These are phyloP conservation scores for Orbilia quercus DNA, from an alignment of 2,329 filamentous ascomycete genomes.

Conservation along the genomic window DNA sequence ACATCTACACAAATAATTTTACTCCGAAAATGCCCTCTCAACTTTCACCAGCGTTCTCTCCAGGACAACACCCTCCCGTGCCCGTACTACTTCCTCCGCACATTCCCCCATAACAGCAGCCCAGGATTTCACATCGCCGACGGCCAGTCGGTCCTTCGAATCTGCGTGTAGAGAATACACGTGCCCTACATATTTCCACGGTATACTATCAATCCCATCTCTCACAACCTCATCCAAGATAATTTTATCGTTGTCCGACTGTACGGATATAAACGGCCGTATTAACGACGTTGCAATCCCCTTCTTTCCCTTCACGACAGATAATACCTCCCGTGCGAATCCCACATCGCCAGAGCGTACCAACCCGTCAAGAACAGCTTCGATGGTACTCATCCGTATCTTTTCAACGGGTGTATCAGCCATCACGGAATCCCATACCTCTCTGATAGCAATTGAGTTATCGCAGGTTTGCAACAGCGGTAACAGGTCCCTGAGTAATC, in stretches of 20 bases:
- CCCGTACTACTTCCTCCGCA: conserved; percentile 33
- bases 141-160: neutral
- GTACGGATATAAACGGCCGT: conserved; percentile 18
- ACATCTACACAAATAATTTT: neutral
- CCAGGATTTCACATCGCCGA: conserved; percentile 16
- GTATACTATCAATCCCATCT: conserved; percentile 18
- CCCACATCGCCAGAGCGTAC: conserved; percentile 8
- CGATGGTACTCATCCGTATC: conserved; percentile 17
- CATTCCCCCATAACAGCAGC: conserved; percentile 34
- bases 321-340: conserved; percentile 17
- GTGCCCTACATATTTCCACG: conserved; percentile 31
- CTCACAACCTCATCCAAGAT: conserved; percentile 18
- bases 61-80: conserved; percentile 14
- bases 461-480: conserved; percentile 18
- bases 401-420: conserved; percentile 10
- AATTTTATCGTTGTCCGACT: neutral
- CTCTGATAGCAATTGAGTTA: conserved; percentile 6
- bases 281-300: conserved; percentile 24
- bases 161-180: neutral
- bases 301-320: neutral
- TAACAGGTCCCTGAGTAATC: conserved; percentile 19
- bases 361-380: conserved; percentile 25
- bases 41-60: conserved; percentile 31
- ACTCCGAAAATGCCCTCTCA: conserved; percentile 31
- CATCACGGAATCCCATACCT: conserved; percentile 25